Evolutionary conservation across 225 moss, liverwort and hornwort species (phyloP).

Genomic region (Ulota crispa): DNA sequence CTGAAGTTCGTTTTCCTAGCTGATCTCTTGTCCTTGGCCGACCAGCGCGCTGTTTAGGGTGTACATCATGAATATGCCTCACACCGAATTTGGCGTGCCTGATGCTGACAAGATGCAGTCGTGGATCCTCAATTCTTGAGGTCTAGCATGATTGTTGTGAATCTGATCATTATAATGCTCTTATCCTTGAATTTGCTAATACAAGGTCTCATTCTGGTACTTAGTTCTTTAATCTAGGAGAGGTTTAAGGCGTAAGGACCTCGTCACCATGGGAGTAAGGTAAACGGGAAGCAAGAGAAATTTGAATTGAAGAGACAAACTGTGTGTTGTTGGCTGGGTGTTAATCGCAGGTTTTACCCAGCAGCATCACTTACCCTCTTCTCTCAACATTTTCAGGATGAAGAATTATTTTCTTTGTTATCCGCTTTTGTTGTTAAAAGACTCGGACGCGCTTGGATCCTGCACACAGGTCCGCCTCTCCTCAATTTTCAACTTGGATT

Average conservation of each 20-base stretch:
- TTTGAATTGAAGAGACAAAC: not conserved
- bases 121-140: slow-evolving; percentile 12
- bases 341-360: slow-evolving; percentile 48
- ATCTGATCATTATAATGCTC: not conserved
- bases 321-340: slow-evolving; percentile 2
- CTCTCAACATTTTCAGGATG: slow-evolving; percentile 45
- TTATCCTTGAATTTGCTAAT: not conserved
- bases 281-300: not conserved
- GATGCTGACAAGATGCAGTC: not conserved
- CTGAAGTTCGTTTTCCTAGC: not conserved
- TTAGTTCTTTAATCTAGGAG: not conserved
- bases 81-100: not conserved
- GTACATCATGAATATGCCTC: not conserved
- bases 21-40: slow-evolving; percentile 8
- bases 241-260: not conserved
- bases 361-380: slow-evolving; percentile 53
- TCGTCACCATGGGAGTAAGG: not conserved
- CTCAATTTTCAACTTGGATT: slow-evolving; percentile 38
- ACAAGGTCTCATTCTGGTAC: not conserved
- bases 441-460: slow-evolving; percentile 48
- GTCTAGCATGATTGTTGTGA: not conserved
- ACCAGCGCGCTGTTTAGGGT: not conserved
- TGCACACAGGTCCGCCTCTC: slow-evolving; percentile 50
- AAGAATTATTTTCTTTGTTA: slow-evolving; percentile 28
- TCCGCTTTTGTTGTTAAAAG: slow-evolving; percentile 41